Evolutionary conservation across 805 yeast genomes (phyloP), one percentile per base, ranked within the genome.

Genomic region (Danielozyma ontarioensis): DNA sequence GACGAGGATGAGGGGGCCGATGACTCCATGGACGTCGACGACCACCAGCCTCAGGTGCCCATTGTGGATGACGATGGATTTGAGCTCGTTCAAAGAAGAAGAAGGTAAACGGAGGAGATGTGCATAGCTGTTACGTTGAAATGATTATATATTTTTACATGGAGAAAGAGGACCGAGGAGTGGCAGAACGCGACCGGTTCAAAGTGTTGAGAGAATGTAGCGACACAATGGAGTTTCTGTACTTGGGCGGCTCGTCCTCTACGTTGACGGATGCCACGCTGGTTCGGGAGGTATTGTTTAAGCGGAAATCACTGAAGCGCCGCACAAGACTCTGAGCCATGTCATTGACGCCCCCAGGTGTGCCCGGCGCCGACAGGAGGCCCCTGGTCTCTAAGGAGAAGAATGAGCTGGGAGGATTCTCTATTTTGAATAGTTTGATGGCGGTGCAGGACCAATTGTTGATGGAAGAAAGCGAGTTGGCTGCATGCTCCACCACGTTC

Each of bases 51-150:
- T 13, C 39, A 39, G 13, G 83, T 71, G 8, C 95, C 95, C 2
- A 53, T 83, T 7, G 71, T 90, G 6, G 97, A 90, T 53, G 97
- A 90, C 22, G 97, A 90, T 53, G 98, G 97, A 1, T 90, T 90
- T 51, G 93, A 88, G 47, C 59, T 87, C 40, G 97, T 90, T 3
- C 87, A 80, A 48, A 70, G 72, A 55, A 71, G 72, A 55, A 19
- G 22, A 19, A 6, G n/a, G n/a, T n/a, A n/a, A n/a, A n/a, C n/a
- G n/a, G n/a, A n/a, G n/a, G n/a, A n/a, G n/a, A n/a, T n/a, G n/a
- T n/a, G n/a, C n/a, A n/a, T n/a, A n/a, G n/a, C n/a, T n/a, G n/a
- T n/a, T n/a, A n/a, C n/a, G n/a, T n/a, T n/a, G n/a, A n/a, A n/a
- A n/a, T n/a, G n/a, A n/a, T n/a, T n/a, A n/a, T n/a, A n/a, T n/a